Conservation (phyloP, 2,329 filamentous ascomycete genomes). For the Colletotrichum agaves region DNA sequence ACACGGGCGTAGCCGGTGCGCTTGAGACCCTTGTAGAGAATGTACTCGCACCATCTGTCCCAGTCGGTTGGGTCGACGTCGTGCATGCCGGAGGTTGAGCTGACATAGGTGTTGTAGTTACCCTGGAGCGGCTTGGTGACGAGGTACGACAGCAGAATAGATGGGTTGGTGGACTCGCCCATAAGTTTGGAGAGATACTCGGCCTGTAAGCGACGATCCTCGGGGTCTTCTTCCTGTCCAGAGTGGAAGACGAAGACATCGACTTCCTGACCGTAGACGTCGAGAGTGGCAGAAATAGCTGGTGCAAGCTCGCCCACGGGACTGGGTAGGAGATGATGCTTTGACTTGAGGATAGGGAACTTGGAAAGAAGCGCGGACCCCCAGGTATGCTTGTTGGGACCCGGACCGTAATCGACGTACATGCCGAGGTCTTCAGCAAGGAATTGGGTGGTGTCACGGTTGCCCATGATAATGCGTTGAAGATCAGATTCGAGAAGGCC, state of each 20-base stretch:
- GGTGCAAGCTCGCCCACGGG: conserved; percentile 95
- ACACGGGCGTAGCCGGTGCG: conserved; percentile 91
- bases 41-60: conserved; percentile 99
- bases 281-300: conserved; percentile 94
- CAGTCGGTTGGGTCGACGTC: conserved; percentile 93
- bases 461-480: conserved; percentile 99
- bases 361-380: conserved; percentile 92
- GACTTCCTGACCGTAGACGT: conserved; percentile 88
- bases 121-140: conserved; percentile 91
- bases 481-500: conserved; percentile 94
- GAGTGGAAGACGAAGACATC: conserved; percentile 99
- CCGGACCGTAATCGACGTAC: conserved; percentile 98
- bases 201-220: conserved; percentile 87
- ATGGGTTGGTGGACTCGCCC: conserved; percentile 81
- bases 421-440: conserved; percentile 96
- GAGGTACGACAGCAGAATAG: conserved; percentile 89
- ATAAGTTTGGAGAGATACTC: conserved; percentile 90
- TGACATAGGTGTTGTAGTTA: conserved; percentile 97
- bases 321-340: conserved; percentile 92
- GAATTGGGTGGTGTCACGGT: conserved; percentile 94
- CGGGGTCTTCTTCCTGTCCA: conserved; percentile 94
- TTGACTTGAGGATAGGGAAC: conserved; percentile 97
- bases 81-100: conserved; percentile 87
- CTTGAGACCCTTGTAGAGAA: conserved; percentile 89
- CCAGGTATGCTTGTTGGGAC: conserved; percentile 99